Evolutionary conservation across 352 stramenopile genomes (phyloP).

Genomic region (Thalassiosira exigua): DNA sequence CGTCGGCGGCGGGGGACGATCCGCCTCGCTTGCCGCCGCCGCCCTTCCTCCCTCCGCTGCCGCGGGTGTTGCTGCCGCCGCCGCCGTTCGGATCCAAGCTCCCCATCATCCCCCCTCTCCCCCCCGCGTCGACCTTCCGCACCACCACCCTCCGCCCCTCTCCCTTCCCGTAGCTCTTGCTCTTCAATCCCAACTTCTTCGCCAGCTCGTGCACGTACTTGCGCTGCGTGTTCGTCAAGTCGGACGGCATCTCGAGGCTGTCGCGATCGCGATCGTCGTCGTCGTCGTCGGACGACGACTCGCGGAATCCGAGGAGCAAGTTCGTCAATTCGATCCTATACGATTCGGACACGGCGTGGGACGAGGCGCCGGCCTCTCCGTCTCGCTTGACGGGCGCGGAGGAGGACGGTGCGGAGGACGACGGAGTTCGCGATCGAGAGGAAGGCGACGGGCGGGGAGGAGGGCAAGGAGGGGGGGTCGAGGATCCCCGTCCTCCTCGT

Average conservation of each 20-base stretch:
- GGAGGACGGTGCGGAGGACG: not conserved
- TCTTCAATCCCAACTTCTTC: constrained; percentile 76
- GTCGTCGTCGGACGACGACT: too few species aligned
- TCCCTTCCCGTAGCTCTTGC: constrained; percentile 84
- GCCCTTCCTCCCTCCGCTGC: not conserved
- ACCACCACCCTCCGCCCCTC: constrained; percentile 80
- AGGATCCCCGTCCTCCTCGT: too few species aligned
- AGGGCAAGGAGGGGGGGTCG: too few species aligned
- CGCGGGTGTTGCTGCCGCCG: not conserved
- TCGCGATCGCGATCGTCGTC: constrained; percentile 27
- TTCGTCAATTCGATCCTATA: constrained; percentile 70
- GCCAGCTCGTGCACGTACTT: constrained; percentile 85
- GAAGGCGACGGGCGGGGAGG: too few species aligned
- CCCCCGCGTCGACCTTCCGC: constrained; percentile 41
- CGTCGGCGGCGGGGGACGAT: constrained; percentile 10
- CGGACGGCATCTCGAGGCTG: constrained; percentile 65
- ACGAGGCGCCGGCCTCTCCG: constrained; percentile 69
- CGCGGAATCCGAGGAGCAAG: constrained; percentile 63
- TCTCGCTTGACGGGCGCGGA: constrained; percentile 54
- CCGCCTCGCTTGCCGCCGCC: constrained; percentile 9
- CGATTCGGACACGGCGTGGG: constrained; percentile 69
- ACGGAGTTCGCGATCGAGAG: constrained; percentile 1
- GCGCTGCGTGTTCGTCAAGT: constrained; percentile 83
- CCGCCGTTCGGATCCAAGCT: not conserved
- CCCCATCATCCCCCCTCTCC: not conserved